Conservation (phyloP, 1,284 basidiomycete species). For the Ceratobasidium sp. region DNA sequence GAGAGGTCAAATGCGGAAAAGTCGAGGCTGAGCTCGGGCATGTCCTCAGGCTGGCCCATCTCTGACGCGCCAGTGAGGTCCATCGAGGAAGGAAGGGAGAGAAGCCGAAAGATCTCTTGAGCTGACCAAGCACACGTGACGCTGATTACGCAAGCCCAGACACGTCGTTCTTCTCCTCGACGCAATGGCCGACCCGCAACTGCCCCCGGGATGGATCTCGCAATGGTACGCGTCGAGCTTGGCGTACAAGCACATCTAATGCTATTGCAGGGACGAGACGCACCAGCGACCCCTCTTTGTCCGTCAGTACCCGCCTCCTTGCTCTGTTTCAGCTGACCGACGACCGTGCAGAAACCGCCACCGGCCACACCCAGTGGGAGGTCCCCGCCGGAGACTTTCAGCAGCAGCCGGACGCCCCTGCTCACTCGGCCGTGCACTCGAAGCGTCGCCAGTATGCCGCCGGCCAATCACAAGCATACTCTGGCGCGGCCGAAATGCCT, state of each 20-base stretch:
- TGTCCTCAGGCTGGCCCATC: constrained; percentile 17
- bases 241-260: background rate
- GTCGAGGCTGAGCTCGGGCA: constrained; percentile 31
- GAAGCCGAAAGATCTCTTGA: background rate
- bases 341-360: constrained; percentile 56
- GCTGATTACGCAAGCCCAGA: constrained; percentile 24
- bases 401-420: constrained; percentile 44
- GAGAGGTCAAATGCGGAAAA: constrained; percentile 32
- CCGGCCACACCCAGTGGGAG: constrained; percentile 73
- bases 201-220: constrained; percentile 88
- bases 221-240: constrained; percentile 67
- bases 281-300: constrained; percentile 88
- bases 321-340: constrained; percentile 9
- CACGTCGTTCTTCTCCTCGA: constrained; percentile 31
- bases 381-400: constrained; percentile 51
- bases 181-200: constrained; percentile 49
- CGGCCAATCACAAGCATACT: constrained; percentile 87
- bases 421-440: constrained; percentile 47
- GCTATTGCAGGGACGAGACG: constrained; percentile 71
- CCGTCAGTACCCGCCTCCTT: constrained; percentile 55
- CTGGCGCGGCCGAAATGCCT: constrained; percentile 56
- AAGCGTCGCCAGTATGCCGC: constrained; percentile 91
- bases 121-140: constrained; percentile 15
- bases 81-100: constrained; percentile 7
- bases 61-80: background rate